Base-by-base conservation (phyloP, 2,329 filamentous ascomycete species). In the Escovopsis sp. region DNA sequence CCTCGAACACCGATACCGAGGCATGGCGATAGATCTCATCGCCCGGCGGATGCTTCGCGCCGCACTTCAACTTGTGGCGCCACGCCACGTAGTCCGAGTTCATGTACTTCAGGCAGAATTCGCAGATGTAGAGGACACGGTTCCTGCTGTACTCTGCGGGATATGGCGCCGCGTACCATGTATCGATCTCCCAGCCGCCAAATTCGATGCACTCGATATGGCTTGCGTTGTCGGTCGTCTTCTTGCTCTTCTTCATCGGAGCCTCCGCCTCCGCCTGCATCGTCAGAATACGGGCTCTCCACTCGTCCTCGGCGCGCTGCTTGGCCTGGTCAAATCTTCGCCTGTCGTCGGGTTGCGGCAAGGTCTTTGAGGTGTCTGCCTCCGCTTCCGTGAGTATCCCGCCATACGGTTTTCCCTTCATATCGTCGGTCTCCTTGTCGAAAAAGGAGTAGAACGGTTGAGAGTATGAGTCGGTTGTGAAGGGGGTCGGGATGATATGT, bases 131-230 rank as follows among this genome's bases (percentile, higher is more conserved):
- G n/a, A 98, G 73, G 32, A 94, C 84, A 27, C 85, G 81, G 57
- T 98, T 96, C 48, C 89, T 79, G 59, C 87, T 96, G 67, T 98
- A 98, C 62, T 98, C 91, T 58, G 95, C 91, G 0, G 91, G 91
- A 57, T 98, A 98, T 11, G 91, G 93, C 33, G 91, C 91, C 27
- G 91, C 89, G 63, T 98, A 95, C 88, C 91, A 96, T 3, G 91
- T 98, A 58, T 98, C 91, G 52, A 98, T 98, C 60, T 98, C 91
- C 71, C 83, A 93, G 40, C 87, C 86, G 37, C 91, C 91, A 63
- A 98, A 96, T 54, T 94, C 91, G 64, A 98, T 94, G 63, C 88
- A 95, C 60, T 96, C 93, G 58, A 98, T 96, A 63, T 95, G 91
- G 59, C 88, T 96, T 5, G 86, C 84, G 25, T 86, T 85, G 0